Percentiles rank a stretch among this genome's conserved stretches.
Conservation (phyloP, 2,329 filamentous ascomycete genomes). For the Calonectria montana region DNA sequence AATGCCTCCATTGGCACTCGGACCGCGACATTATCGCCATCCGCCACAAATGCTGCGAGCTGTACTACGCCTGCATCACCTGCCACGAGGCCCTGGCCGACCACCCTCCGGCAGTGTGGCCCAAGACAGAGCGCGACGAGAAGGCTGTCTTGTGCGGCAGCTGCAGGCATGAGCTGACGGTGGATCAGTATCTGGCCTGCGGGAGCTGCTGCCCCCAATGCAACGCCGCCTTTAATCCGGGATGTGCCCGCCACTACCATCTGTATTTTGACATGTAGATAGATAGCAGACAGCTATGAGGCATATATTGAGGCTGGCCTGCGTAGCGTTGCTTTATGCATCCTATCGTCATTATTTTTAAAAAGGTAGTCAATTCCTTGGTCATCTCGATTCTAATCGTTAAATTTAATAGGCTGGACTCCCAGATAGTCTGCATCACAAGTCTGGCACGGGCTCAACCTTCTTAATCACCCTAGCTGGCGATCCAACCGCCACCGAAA, state of each 20-base stretch:
- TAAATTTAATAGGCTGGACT: neutral
- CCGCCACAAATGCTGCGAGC: constrained; percentile 26
- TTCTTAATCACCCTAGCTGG: constrained; percentile 61
- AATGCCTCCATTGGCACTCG: constrained; percentile 29
- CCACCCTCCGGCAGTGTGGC: constrained; percentile 20
- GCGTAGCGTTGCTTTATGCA: neutral
- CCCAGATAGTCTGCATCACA: constrained; percentile 23
- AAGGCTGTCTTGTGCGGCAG: constrained; percentile 24
- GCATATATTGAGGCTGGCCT: neutral
- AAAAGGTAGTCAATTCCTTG: neutral
- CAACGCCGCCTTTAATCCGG: constrained; percentile 21
- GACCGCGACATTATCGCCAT: constrained; percentile 29
- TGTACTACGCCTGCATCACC: constrained; percentile 31
- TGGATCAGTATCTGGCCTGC: constrained; percentile 15
- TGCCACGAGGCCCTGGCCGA: constrained; percentile 25
- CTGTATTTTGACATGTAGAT: constrained; percentile 29
- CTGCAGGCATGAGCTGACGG: constrained; percentile 21
- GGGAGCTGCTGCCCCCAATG: constrained; percentile 17
- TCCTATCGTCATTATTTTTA: neutral
- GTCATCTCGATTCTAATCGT: neutral
- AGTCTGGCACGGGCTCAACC: constrained; percentile 51
- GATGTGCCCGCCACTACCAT: constrained; percentile 26
- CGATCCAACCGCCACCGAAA: constrained; percentile 58
- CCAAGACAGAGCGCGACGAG: constrained; percentile 16
- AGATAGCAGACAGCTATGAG: neutral